A percentile compares a stretch with the other conserved stretches of the same genome.
phyloP scores from a whole-genome alignment of 345 rosid genomes.

The Salix suchowensis region DNA sequence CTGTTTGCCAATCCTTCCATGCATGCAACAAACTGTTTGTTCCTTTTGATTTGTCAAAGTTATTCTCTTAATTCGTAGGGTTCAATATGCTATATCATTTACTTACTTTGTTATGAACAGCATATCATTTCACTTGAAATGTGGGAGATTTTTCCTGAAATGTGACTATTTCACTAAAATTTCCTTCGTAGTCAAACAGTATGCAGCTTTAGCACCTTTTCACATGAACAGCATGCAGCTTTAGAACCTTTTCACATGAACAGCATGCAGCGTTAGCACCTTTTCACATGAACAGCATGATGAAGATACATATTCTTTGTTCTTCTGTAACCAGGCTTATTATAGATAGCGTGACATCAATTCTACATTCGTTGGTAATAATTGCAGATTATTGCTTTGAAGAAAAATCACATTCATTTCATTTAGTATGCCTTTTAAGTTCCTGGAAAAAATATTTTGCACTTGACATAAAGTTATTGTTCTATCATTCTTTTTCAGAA shows the following conservation, averaged over 20 bases:
- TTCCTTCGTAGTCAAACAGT: too few relatives aligned
- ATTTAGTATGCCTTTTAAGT: neutral
- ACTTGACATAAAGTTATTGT: neutral
- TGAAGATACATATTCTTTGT: too few relatives aligned
- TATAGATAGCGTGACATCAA: neutral
- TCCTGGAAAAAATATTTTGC: neutral
- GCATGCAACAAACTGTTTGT: neutral
- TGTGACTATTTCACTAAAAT: too few relatives aligned
- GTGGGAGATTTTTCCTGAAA: too few relatives aligned
- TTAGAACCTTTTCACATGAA: too few relatives aligned
- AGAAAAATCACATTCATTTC: neutral
- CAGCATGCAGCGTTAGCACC: too few relatives aligned
- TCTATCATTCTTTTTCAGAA: slow-evolving; percentile 51
- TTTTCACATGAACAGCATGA: too few relatives aligned
- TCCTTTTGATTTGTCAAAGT: neutral
- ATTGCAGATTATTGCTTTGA: neutral
- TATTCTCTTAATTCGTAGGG: neutral
- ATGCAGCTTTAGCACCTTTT: too few relatives aligned
- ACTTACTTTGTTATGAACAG: neutral
- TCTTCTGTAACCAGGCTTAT: neutral
- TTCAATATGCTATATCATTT: neutral
- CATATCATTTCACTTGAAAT: too few relatives aligned
- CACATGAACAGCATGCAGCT: too few relatives aligned
- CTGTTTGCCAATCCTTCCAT: neutral
- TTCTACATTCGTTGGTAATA: neutral